A percentile compares a stretch with the other conserved stretches of the same genome.
Evolutionary conservation across 441 rosid genomes (phyloP).

Genomic region (Lepidium campestre): DNA sequence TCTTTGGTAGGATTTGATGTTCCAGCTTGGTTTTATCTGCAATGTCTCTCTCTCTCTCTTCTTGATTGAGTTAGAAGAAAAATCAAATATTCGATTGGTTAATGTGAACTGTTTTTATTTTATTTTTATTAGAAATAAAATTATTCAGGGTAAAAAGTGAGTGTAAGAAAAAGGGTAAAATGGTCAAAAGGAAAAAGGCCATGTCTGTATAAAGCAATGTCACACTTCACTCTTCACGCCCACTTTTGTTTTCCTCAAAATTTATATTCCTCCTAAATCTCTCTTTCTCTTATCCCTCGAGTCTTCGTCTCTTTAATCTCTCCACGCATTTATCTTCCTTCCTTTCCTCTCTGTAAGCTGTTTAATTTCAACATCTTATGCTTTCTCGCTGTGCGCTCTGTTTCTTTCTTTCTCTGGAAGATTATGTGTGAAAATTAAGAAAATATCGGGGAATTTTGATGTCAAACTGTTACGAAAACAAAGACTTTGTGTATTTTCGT

Average conservation of each 20-base stretch:
- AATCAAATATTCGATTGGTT: background rate
- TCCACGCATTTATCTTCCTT: background rate
- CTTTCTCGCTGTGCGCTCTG: background rate
- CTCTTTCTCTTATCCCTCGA: background rate
- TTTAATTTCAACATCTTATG: background rate
- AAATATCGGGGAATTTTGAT: background rate
- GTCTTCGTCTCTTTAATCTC: background rate
- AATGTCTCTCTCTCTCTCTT: background rate
- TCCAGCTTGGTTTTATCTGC: background rate
- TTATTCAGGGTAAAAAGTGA: background rate
- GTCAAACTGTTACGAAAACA: background rate
- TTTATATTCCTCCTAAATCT: background rate
- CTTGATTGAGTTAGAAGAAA: background rate
- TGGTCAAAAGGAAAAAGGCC: background rate
- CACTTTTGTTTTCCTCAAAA: background rate
- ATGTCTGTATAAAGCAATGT: conserved; percentile 7
- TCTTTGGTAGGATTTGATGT: background rate
- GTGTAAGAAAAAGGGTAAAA: background rate
- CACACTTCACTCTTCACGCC: conserved; percentile 10
- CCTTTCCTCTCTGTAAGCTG: conserved; percentile 14
- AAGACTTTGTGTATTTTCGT: background rate
- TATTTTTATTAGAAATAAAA: background rate
- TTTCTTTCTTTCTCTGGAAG: background rate
- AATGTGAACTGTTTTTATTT: background rate
- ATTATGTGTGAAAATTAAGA: background rate